Evolutionary conservation across 495 filamentous ascomycete species (phyloP).

Genomic region (Penicillium macrosclerotiorum): DNA sequence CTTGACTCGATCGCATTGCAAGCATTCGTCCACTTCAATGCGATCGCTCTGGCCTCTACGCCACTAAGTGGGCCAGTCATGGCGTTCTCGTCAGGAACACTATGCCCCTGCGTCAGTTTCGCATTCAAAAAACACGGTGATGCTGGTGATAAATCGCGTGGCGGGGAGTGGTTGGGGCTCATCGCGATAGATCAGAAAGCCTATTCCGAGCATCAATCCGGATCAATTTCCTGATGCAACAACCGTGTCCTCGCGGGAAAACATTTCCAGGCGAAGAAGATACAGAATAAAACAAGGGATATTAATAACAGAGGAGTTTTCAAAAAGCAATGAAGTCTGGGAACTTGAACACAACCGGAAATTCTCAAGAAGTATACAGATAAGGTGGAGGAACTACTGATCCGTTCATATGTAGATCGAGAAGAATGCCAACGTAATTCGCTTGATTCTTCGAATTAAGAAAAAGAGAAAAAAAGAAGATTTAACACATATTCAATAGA

Average conservation of each 20-base stretch:
- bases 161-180: slow-evolving; percentile 13
- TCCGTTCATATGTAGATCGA: no score
- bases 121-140: slow-evolving; percentile 2
- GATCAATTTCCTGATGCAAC: no score
- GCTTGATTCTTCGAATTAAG: no score
- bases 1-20: no score
- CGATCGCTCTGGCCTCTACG: no score
- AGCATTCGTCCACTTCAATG: no score
- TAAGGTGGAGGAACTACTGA: no score
- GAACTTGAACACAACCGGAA: no score
- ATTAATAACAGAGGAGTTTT: not conserved
- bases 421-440: no score
- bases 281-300: not conserved
- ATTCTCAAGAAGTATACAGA: no score
- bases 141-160: slow-evolving; percentile 24
- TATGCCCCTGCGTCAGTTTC: not conserved
- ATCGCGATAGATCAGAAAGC: slow-evolving; percentile 29
- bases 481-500: slow-evolving; percentile 2
- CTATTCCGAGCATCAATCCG: slow-evolving; percentile 15
- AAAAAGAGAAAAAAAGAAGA: not conserved
- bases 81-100: slow-evolving; percentile 1
- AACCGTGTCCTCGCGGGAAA: no score
- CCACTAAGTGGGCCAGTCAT: not conserved
- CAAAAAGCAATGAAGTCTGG: not conserved
- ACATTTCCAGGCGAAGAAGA: no score